A percentile compares a stretch with the other conserved stretches of the same genome.
phyloP scores from a whole-genome alignment of 805 yeast genomes.

The Kodamaea sagamina region DNA sequence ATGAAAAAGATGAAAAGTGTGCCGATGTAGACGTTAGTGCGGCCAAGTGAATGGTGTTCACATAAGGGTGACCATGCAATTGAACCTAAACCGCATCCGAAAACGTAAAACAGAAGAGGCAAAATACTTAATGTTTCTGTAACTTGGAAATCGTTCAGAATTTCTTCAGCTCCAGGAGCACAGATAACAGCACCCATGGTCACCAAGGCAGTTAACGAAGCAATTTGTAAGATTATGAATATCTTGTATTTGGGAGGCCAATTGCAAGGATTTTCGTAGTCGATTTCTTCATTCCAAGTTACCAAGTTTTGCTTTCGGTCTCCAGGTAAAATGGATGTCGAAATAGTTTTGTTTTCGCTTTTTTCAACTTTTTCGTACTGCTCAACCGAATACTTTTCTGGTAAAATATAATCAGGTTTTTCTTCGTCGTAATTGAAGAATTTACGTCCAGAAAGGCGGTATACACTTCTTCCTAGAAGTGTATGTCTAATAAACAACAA shows the following conservation, averaged over 20 bases:
- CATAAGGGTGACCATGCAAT: conserved; percentile 59
- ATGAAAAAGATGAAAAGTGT: conserved; percentile 50
- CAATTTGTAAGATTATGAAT: conserved; percentile 39
- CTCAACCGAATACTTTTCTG: conserved; percentile 36
- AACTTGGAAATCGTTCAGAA: conserved; percentile 47
- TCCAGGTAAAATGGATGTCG: too few relatives aligned
- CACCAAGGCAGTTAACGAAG: conserved; percentile 49
- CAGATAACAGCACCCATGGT: conserved; percentile 59
- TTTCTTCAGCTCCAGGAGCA: conserved; percentile 49
- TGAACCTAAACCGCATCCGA: conserved; percentile 66
- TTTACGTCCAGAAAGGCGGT: conserved; percentile 28
- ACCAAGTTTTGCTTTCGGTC: conserved; percentile 23
- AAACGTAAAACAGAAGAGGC: conserved; percentile 54
- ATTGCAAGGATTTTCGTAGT: conserved; percentile 57
- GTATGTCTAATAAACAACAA: conserved; percentile 24
- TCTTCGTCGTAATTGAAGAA: conserved; percentile 31
- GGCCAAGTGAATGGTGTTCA: conserved; percentile 55
- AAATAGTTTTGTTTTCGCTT: too few relatives aligned
- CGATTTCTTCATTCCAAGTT: conserved; percentile 45
- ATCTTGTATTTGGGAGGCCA: conserved; percentile 51
- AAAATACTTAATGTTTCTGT: conserved; percentile 47
- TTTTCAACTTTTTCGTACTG: too few relatives aligned
- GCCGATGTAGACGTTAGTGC: conserved; percentile 50
- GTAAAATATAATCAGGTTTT: conserved; percentile 28
- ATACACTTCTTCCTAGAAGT: conserved; percentile 26